A percentile compares a stretch with the other conserved stretches of the same genome.
phyloP scores from a whole-genome alignment of 768 basidiomycete genomes.

The Galerina marginata region DNA sequence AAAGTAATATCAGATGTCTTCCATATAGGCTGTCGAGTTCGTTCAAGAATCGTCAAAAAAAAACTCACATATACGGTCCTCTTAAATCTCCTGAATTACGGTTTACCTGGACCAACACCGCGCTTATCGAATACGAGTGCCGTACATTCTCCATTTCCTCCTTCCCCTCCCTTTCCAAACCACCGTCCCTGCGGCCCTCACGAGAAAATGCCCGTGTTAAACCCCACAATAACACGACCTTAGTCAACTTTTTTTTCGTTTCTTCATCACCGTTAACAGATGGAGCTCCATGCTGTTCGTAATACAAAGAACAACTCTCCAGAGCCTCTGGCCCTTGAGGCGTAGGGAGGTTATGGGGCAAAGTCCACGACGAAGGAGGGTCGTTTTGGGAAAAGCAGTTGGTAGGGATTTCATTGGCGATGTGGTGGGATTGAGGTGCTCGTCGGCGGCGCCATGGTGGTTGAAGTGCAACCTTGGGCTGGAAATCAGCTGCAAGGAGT shows the following conservation, averaged over 20 bases:
- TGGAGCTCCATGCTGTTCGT: constrained; percentile 69
- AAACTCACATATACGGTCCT: constrained; percentile 79
- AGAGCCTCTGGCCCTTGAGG: constrained; percentile 49
- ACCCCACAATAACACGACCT: constrained; percentile 81
- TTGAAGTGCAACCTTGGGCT: no score
- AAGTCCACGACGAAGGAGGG: constrained; percentile 71
- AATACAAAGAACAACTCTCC: constrained; percentile 83
- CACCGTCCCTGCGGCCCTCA: constrained; percentile 71
- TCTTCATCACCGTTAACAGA: constrained; percentile 30
- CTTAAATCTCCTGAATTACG: constrained; percentile 58
- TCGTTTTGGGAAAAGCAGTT: constrained; percentile 64
- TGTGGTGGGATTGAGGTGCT: not conserved
- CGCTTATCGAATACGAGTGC: constrained; percentile 84
- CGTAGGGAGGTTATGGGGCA: constrained; percentile 69
- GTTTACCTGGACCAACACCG: constrained; percentile 80
- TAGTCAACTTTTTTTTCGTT: constrained; percentile 29
- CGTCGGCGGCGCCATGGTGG: no score
- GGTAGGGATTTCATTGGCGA: constrained; percentile 31
- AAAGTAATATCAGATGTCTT: not conserved
- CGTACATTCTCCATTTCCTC: constrained; percentile 47
- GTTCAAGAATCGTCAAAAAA: not conserved
- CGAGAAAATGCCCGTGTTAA: constrained; percentile 67
- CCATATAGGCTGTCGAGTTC: not conserved
- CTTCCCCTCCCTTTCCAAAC: constrained; percentile 45
- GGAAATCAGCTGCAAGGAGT: no score